These are phyloP conservation scores for Sphagnum fallax DNA, from an alignment of 228 moss, liverwort and hornwort genomes.

Conservation along the genomic window DNA sequence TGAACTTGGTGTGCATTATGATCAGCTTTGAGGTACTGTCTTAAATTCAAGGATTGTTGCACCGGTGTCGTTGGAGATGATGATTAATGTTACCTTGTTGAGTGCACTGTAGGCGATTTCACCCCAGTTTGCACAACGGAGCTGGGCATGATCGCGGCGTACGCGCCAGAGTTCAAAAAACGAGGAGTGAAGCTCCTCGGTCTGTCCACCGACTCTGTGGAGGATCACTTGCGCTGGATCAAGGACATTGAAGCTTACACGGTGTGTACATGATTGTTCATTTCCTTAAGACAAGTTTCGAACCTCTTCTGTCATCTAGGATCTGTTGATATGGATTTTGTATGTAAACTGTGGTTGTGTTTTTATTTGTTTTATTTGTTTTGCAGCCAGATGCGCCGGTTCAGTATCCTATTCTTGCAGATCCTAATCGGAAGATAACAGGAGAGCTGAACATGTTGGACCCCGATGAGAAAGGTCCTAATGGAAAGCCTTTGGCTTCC, in stretches of 20 bases:
- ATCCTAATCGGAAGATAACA: conserved; percentile 55
- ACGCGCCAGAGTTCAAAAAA: conserved; percentile 52
- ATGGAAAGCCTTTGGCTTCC: conserved; percentile 55
- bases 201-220: conserved; percentile 50
- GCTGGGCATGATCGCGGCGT: conserved; percentile 48
- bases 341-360: background rate
- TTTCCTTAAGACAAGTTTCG: background rate
- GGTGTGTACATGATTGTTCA: conserved; percentile 1
- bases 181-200: conserved; percentile 65
- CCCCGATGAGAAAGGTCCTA: conserved; percentile 53
- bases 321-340: background rate
- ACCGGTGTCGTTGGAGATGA: no score
- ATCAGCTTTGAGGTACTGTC: no score
- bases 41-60: no score
- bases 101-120: conserved; percentile 33
- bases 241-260: conserved; percentile 64
- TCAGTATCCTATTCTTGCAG: conserved; percentile 68
- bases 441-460: conserved; percentile 59
- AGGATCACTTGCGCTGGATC: conserved; percentile 68
- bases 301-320: background rate
- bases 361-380: background rate
- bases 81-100: background rate
- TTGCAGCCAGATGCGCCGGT: conserved; percentile 36
- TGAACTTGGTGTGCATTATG: background rate
- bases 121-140: conserved; percentile 82